These are phyloP conservation scores for Jamesozyma piceae DNA, from an alignment of 805 yeast species.

Conservation along the genomic window DNA sequence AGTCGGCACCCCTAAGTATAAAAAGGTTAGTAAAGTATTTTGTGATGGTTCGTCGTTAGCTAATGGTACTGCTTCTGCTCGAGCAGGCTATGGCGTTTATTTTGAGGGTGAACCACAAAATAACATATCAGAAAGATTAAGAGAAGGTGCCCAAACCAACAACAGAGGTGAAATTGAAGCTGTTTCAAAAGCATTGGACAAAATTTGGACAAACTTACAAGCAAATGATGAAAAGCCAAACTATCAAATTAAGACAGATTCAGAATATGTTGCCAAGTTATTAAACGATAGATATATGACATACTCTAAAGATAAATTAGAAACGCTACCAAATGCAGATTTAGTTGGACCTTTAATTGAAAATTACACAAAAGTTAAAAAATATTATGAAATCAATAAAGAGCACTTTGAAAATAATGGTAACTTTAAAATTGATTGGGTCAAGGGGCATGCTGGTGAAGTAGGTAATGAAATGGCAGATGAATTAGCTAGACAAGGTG, in stretches of 20 bases:
- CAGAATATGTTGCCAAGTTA: constrained; percentile 52
- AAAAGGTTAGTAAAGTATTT: constrained; percentile 33
- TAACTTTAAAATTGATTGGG: constrained; percentile 45
- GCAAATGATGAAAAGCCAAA: constrained; percentile 10
- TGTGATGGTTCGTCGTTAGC: constrained; percentile 73
- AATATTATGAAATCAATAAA: constrained; percentile 26
- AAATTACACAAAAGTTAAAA: constrained; percentile 36
- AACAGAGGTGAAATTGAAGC: constrained; percentile 77
- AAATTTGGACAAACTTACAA: constrained; percentile 28
- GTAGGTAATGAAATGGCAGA: constrained; percentile 76
- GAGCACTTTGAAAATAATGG: constrained; percentile 27
- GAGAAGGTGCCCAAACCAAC: constrained; percentile 51
- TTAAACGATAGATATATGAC: constrained; percentile 46
- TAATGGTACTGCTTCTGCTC: constrained; percentile 38
- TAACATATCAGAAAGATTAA: constrained; percentile 47
- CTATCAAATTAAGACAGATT: constrained; percentile 55
- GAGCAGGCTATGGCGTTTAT: constrained; percentile 65
- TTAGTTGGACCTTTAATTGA: constrained; percentile 31
- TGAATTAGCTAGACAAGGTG: constrained; percentile 58
- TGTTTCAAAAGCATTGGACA: constrained; percentile 43
- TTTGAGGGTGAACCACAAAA: constrained; percentile 44
- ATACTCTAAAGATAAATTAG: constrained; percentile 40
- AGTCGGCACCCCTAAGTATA: neutral
- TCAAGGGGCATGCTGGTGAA: constrained; percentile 61
- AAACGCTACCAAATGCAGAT: constrained; percentile 22